phyloP scores from a whole-genome alignment of 768 basidiomycete species.

The Mycena galericulata region DNA sequence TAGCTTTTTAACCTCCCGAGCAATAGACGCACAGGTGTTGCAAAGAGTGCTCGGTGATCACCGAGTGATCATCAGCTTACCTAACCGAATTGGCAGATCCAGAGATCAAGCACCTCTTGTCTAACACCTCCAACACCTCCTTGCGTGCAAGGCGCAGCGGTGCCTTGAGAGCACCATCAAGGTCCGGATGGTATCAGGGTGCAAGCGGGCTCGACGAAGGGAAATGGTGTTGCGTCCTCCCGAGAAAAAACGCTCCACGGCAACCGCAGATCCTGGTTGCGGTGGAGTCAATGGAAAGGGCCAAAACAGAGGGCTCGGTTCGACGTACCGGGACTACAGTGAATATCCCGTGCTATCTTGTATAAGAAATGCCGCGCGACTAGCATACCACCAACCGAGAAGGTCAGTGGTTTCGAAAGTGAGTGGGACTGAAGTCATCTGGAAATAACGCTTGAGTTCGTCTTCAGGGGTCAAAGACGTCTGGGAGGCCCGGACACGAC shows the following conservation, averaged over 20 bases:
- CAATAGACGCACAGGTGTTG: too few relatives aligned
- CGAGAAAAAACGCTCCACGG: conserved; percentile 10
- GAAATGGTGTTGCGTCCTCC: conserved; percentile 17
- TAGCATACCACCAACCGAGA: background rate
- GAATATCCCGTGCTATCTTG: too few relatives aligned
- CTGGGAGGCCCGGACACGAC: background rate
- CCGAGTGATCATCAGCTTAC: too few relatives aligned
- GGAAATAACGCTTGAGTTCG: conserved; percentile 20
- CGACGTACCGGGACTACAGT: too few relatives aligned
- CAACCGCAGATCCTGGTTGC: conserved; percentile 8
- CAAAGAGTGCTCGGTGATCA: too few relatives aligned
- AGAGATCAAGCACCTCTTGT: too few relatives aligned
- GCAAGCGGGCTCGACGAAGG: conserved; percentile 15
- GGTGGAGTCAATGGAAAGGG: background rate
- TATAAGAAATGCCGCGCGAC: too few relatives aligned
- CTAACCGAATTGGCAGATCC: too few relatives aligned
- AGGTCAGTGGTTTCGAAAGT: conserved; percentile 7
- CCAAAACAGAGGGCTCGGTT: background rate
- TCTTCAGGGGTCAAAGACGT: background rate
- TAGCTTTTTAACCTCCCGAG: too few relatives aligned
- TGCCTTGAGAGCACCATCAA: conserved; percentile 15
- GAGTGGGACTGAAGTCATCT: background rate
- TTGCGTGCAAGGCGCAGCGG: conserved; percentile 11
- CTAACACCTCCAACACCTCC: background rate
- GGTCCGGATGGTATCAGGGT: conserved; percentile 6